Conservation (phyloP, 2,329 filamentous ascomycete genomes). For the Lasiodiplodia citricola region DNA sequence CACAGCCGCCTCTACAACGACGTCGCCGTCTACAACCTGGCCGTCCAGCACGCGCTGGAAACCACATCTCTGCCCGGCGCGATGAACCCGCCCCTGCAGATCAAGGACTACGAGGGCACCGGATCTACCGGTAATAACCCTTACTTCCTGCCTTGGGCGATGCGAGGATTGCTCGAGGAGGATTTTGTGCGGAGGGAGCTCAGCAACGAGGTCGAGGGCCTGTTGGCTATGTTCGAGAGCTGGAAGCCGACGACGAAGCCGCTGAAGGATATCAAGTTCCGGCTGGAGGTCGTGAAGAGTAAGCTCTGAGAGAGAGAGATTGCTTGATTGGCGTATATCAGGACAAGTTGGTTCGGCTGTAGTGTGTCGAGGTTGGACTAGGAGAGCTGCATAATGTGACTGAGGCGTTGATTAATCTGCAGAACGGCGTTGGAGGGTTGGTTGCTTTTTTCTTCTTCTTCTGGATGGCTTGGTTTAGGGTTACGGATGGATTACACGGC, state of each 20-base stretch:
- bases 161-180: conserved; percentile 91
- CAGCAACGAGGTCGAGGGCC: conserved; percentile 73
- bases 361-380: neutral
- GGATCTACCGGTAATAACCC: conserved; percentile 67
- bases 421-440: neutral
- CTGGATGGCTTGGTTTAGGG: neutral
- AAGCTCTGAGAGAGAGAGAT: conserved; percentile 63
- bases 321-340: neutral
- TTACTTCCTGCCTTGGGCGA: conserved; percentile 92
- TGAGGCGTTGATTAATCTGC: conserved; percentile 6
- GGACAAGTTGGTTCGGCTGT: neutral
- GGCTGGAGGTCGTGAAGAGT: conserved; percentile 87
- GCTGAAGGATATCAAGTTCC: conserved; percentile 93
- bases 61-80: conserved; percentile 46
- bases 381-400: neutral
- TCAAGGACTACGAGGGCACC: conserved; percentile 40
- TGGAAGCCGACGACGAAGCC: conserved; percentile 93
- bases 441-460: neutral
- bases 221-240: conserved; percentile 87
- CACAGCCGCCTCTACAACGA: conserved; percentile 95
- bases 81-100: conserved; percentile 35
- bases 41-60: conserved; percentile 54
- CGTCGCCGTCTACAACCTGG: conserved; percentile 75
- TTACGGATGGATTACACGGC: neutral
- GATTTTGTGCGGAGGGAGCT: conserved; percentile 85